Percentiles rank a stretch among this genome's conserved stretches.
Evolutionary conservation across 805 yeast species (phyloP).

Genomic region (Wickerhamiella shivajii): DNA sequence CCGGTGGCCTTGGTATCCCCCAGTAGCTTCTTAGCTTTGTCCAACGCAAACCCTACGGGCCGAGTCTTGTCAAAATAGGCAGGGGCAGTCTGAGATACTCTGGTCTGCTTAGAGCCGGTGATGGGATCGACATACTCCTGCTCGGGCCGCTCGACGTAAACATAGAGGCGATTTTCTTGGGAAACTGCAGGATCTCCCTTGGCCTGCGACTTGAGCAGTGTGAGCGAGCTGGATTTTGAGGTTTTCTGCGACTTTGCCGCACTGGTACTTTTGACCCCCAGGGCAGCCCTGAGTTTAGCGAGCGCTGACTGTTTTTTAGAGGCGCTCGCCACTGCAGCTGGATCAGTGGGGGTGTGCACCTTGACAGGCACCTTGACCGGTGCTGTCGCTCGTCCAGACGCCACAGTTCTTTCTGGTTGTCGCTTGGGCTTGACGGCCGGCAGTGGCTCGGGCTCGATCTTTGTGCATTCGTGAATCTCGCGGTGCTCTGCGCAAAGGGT

Average conservation of each 20-base stretch:
- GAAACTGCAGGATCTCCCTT: constrained; percentile 25
- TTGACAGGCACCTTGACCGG: too few relatives aligned
- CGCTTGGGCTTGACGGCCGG: not conserved
- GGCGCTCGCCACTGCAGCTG: too few relatives aligned
- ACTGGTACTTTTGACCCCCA: too few relatives aligned
- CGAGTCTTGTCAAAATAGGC: constrained; percentile 14
- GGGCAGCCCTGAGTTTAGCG: too few relatives aligned
- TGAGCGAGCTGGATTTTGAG: too few relatives aligned
- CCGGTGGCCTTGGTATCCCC: not conserved
- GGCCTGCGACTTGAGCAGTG: too few relatives aligned
- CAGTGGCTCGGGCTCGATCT: not conserved
- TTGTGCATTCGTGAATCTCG: constrained; percentile 4
- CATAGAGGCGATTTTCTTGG: constrained; percentile 21
- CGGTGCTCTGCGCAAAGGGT: constrained; percentile 28
- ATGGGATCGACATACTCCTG: constrained; percentile 10
- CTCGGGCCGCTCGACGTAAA: constrained; percentile 18
- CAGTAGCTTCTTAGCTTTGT: constrained; percentile 1
- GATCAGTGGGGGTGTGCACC: too few relatives aligned
- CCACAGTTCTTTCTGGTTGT: too few relatives aligned
- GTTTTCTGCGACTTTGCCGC: too few relatives aligned
- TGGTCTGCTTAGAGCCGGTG: constrained; percentile 12
- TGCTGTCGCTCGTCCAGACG: too few relatives aligned
- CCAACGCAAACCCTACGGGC: constrained; percentile 6
- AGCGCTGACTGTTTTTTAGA: too few relatives aligned
- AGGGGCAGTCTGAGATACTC: constrained; percentile 12